Conservation (phyloP, 2,329 filamentous ascomycete species). For the Fusarium luffae region DNA sequence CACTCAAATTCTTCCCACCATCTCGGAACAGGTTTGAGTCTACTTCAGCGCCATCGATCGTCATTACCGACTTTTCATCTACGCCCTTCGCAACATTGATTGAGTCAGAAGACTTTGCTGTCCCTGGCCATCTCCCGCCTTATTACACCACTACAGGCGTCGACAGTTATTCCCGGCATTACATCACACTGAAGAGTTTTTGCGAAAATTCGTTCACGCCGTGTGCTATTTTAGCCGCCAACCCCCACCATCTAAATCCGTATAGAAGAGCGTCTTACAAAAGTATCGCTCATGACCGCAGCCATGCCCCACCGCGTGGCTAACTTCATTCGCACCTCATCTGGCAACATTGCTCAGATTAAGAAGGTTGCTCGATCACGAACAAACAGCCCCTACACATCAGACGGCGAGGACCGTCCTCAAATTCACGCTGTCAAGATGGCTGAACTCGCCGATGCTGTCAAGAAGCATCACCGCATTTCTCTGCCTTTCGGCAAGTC, state of each 20-base stretch:
- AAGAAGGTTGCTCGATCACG: conserved; percentile 54
- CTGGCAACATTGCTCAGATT: conserved; percentile 64
- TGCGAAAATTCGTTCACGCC: conserved; percentile 24
- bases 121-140: conserved; percentile 37
- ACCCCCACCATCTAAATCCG: conserved; percentile 22
- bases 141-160: conserved; percentile 21
- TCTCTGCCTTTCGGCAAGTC: conserved; percentile 57
- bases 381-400: conserved; percentile 50
- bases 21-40: conserved; percentile 29
- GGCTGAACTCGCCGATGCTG: conserved; percentile 52
- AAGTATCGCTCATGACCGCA: conserved; percentile 34
- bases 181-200: conserved; percentile 37
- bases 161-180: conserved; percentile 27
- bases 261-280: conserved; percentile 29
- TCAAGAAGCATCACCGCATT: conserved; percentile 57
- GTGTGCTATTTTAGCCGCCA: conserved; percentile 34
- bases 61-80: conserved; percentile 28
- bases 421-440: conserved; percentile 50
- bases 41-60: conserved; percentile 16
- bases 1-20: conserved; percentile 36
- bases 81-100: conserved; percentile 13
- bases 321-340: conserved; percentile 67
- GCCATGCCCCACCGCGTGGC: conserved; percentile 69
- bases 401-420: conserved; percentile 51
- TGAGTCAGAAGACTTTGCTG: conserved; percentile 29